Evolutionary conservation across 1,284 basidiomycete genomes (phyloP).

Genomic region (Microbotryum violaceum): DNA sequence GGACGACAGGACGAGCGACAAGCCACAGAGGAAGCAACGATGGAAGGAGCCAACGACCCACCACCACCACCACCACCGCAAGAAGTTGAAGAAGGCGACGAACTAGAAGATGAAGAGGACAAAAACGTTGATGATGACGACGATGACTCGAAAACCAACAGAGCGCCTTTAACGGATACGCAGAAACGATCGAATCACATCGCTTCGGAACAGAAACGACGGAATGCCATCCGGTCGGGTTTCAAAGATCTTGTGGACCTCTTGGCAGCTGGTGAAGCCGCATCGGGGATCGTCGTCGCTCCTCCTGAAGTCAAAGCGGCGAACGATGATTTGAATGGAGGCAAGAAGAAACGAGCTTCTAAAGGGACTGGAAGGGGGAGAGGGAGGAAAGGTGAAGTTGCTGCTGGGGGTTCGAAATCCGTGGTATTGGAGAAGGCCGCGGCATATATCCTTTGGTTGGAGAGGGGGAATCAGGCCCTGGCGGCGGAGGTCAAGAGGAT

Average conservation of each 20-base stretch:
- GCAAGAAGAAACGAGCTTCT: conserved; percentile 12
- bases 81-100: not conserved
- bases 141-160: not conserved
- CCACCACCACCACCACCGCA: not conserved
- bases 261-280: conserved; percentile 43
- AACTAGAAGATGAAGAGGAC: conserved; percentile 1
- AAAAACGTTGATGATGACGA: conserved; percentile 1
- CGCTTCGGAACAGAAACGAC: conserved; percentile 80
- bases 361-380: conserved; percentile 28
- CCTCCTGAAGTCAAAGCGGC: not conserved
- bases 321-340: not conserved
- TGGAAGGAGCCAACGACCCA: not conserved
- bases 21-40: not conserved
- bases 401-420: conserved; percentile 33
- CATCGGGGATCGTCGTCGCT: conserved; percentile 45
- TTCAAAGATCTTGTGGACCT: conserved; percentile 46
- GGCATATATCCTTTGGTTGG: conserved; percentile 32
- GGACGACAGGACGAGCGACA: not conserved
- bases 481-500: conserved; percentile 28
- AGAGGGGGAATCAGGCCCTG: conserved; percentile 30
- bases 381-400: conserved; percentile 33
- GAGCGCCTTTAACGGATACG: conserved; percentile 55
- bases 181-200: conserved; percentile 87
- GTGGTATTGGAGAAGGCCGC: conserved; percentile 32
- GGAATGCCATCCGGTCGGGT: conserved; percentile 79